Evolutionary conservation across 2,329 filamentous ascomycete species (phyloP), one percentile per base, ranked within the genome.

Genomic region (Purpureocillium lavendulum): DNA sequence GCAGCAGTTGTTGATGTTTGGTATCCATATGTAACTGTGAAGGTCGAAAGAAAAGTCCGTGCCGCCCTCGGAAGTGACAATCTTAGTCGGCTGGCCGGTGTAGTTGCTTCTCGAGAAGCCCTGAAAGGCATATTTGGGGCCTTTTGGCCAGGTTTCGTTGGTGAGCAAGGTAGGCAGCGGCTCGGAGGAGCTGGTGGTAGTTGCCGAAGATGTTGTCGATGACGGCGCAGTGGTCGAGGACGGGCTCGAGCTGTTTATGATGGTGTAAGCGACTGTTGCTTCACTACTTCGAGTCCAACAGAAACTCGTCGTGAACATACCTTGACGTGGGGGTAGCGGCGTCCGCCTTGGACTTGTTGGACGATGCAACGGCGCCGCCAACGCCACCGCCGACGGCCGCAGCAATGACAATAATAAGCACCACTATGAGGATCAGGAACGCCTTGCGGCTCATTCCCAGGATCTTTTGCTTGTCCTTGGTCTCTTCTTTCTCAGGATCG

Each of bases 11-110:
- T 35, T 26, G 16, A 24, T 21, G 17, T 35, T 35, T 12, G 38
- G 38, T 16, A 40, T 31, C 38, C 38, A 40, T 9, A 29, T 29
- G 16, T 35, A 40, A 32, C 38, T 40, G 33, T 40, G 33, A 15
- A 35, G 15, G 33, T 40, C 38, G 15, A 40, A 40, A 14, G 18
- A 13, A 7, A 40, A 21, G 15, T 35, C 32, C 3, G 30, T 30
- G 14, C 21, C 33, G n/a, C 38, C 38, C 11, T 40, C 38, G 11
- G 32, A 26, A 15, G 31, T 29, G 13, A 30, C 33, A n/a, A 40
- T 35, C 6, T 24, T 14, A 4, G 31, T 35, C 14, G 38, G 14
- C 24, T 30, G 9, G 24, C 38, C 38, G 9, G 11, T n/a, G 14
- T 35, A 40, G 38, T 31, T 24, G 28, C 17, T 17, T 12, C 38